Base-by-base conservation (phyloP, 768 basidiomycete genomes). In the Psilocybe cubensis region DNA sequence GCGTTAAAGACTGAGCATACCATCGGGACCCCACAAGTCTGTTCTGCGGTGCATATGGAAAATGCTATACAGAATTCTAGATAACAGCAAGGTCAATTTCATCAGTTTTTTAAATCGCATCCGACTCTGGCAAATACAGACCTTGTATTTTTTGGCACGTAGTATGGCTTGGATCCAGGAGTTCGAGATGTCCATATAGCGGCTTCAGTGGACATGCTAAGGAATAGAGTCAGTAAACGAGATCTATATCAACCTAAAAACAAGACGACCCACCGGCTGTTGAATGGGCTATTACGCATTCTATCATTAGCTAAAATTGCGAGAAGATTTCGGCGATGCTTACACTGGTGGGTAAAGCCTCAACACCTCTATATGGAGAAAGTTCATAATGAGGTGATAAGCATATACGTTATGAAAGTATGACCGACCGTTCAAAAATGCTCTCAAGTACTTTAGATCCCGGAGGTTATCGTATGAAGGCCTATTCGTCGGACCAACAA, bases 11-110 rank as follows among this genome's bases (percentile, higher is more conserved):
- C 9, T 1, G 25, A 54, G 56, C 72, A 8, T 54, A 81, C 82
- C 83, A 63, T 83, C 82, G 0, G 81, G 78, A 0, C 83, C 83
- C 83, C 83, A 85, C 4, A 80, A 67, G 49, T 82, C 79, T 29
- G 69, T 76, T 44, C 80, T 68, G 7, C 82, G 73, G 25, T 85
- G 83, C 76, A 82, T 80, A n/a, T 76, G 70, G 29, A 71, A 78
- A 68, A 10, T 73, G 73, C 60, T 80, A 81, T 25, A 50, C 38
- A 42, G 40, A 54, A 52, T 52, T 45, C 38, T 45, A 12, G 28
- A 21, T 18, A 31, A n/a, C 63, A 25, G 14, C 25, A 45, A 0
- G 12, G 7, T 33, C n/a, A 44, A 18, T n/a, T 29, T 7, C 17
- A n/a, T n/a, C n/a, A n/a, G 47, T 44, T 18, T 21, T 14, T 17